These are phyloP conservation scores for Drechmeria coniospora DNA, from an alignment of 2,329 filamentous ascomycete genomes.

Conservation along the genomic window DNA sequence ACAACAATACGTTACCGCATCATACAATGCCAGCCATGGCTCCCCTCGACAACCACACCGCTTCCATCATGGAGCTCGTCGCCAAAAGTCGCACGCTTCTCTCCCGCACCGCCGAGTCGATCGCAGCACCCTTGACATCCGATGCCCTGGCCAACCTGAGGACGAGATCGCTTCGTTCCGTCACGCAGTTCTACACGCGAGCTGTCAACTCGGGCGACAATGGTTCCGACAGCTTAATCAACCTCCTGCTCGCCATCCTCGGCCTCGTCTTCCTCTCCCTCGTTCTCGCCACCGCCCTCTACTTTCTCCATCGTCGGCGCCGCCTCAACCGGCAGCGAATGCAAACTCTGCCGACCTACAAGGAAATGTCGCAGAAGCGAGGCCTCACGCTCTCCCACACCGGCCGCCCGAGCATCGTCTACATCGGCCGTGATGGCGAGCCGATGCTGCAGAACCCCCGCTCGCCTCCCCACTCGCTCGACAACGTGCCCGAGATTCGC, in stretches of 20 bases:
- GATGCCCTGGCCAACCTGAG: no score
- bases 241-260: conserved; percentile 66
- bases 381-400: conserved; percentile 39
- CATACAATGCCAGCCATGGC: conserved; percentile 3
- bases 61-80: not conserved
- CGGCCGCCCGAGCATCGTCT: conserved; percentile 53
- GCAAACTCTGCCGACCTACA: conserved; percentile 53
- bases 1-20: not conserved
- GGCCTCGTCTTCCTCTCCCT: conserved; percentile 62
- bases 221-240: conserved; percentile 47
- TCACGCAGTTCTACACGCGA: no score
- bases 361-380: conserved; percentile 38
- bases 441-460: conserved; percentile 62
- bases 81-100: conserved; percentile 1
- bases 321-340: conserved; percentile 29
- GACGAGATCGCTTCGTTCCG: no score
- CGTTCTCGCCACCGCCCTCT: conserved; percentile 48
- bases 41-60: conserved; percentile 3
- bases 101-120: conserved; percentile 4
- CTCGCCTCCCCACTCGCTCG: conserved; percentile 63
- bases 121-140: conserved; percentile 5
- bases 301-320: conserved; percentile 55
- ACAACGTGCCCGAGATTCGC: conserved; percentile 82
- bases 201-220: no score
- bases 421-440: conserved; percentile 63